Evolutionary conservation across 768 basidiomycete species (phyloP), one percentile per base, ranked within the genome.

Genomic region (Tricholoma flavovirens): DNA sequence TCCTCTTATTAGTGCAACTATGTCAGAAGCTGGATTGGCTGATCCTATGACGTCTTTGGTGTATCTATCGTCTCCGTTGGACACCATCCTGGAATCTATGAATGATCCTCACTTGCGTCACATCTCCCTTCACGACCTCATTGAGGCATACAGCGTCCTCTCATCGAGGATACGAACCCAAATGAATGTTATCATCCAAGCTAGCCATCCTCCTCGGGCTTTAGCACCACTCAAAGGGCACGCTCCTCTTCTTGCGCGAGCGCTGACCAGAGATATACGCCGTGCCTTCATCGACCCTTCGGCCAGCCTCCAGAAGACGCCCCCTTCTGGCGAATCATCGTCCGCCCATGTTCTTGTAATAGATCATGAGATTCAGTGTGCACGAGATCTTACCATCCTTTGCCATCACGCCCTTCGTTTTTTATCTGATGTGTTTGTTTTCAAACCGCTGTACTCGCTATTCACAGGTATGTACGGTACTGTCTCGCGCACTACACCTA

Each of bases 91-190:
- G 8, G 75, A 76, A 57, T 81, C 83, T 3, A 59, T 75, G 22
- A 64, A 70, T n/a, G 71, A 77, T 22, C 64, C 66, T 1, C 67
- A 70, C 6, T 59, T 54, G 36, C 66, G 71, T 33, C 62, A 66
- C 30, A 67, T 80, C n/a, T 73, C 78, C 1, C 55, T 71, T 24
- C 81, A 83, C 60, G 83, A 84, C 66, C 68, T 87, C 56, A 69
- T 77, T 38, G 84, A 88, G 63, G 83, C 86, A 10, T 88, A 88
- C 62, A 73, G 69, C 59, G 71, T 75, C 0, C 72, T 88, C 42
- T 75, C 77, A 0, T 66, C 67, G 26, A 75, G 80, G 24, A 68
- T 86, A 54, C 72, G 72, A 11, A 57, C 65, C 10, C 63, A 68
- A 30, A 62, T 66, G 24, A 55, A 61, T 26, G 30, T 38, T 12